These are phyloP conservation scores for Cordia subcordata DNA, from an alignment of 257 asterid genomes.

Conservation along the genomic window DNA sequence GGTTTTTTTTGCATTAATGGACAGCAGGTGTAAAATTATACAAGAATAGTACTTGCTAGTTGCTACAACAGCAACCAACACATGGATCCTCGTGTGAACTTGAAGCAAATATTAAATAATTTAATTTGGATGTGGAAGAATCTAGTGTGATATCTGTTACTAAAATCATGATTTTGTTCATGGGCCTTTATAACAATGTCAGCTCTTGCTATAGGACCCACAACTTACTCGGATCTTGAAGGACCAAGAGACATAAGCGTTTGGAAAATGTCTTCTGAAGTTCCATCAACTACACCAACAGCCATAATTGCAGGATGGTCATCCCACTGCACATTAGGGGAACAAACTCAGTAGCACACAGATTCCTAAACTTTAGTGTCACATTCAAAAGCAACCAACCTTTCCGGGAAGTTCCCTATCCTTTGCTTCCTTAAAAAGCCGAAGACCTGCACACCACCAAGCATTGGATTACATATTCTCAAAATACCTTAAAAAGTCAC, in stretches of 20 bases:
- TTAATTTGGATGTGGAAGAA: too few relatives aligned
- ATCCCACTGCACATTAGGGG: conserved; percentile 51
- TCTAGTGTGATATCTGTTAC: too few relatives aligned
- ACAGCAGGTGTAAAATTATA: too few relatives aligned
- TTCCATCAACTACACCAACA: conserved; percentile 75
- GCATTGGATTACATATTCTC: conserved; percentile 11
- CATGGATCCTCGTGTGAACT: too few relatives aligned
- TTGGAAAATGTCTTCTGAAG: conserved; percentile 77
- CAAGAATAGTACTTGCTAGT: too few relatives aligned
- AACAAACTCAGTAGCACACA: conserved; percentile 12
- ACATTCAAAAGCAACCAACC: conserved; percentile 43
- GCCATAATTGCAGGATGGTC: conserved; percentile 96
- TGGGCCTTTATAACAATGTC: neutral
- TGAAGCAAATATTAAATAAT: too few relatives aligned
- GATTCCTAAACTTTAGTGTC: conserved; percentile 8
- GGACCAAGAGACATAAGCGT: conserved; percentile 77
- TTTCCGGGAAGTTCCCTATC: conserved; percentile 63
- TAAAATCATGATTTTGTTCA: too few relatives aligned
- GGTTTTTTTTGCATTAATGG: too few relatives aligned
- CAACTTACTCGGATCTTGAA: conserved; percentile 88
- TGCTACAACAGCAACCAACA: too few relatives aligned
- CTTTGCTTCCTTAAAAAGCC: conserved; percentile 90
- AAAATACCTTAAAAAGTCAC: neutral
- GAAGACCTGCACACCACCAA: conserved; percentile 54
- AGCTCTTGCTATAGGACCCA: neutral